Percentiles rank a stretch among this genome's conserved stretches.
phyloP scores from a whole-genome alignment of 768 basidiomycete species.

The Tylopilus vinaceipallidus region DNA sequence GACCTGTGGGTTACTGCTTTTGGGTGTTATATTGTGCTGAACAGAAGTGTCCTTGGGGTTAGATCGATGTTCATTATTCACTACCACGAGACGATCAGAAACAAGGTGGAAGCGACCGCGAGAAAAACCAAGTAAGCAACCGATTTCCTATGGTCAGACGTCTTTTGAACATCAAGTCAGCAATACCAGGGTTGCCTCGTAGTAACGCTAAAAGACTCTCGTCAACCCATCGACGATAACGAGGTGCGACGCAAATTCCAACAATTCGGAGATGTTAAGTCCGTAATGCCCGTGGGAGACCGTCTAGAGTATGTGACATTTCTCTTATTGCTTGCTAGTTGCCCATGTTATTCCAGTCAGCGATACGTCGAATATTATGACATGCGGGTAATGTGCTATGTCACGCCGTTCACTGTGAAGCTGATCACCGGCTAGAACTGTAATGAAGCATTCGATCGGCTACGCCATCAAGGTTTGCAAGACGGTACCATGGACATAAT shows the following conservation, averaged over 20 bases:
- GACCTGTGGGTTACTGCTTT: conserved; percentile 65
- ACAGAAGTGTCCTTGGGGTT: conserved; percentile 9
- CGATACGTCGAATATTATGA: conserved; percentile 95
- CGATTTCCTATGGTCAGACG: background rate
- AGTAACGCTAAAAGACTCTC: conserved; percentile 71
- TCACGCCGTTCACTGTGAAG: background rate
- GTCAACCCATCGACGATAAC: conserved; percentile 74
- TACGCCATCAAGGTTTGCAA: conserved; percentile 75
- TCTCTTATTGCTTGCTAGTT: background rate
- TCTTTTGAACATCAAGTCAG: conserved; percentile 32
- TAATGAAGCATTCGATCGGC: conserved; percentile 73
- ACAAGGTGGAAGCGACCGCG: conserved; percentile 52
- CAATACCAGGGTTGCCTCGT: conserved; percentile 83
- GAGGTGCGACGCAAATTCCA: conserved; percentile 86
- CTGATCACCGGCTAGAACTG: conserved; percentile 51
- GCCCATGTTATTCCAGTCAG: conserved; percentile 50
- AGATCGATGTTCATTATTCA: conserved; percentile 99
- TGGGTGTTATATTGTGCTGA: background rate
- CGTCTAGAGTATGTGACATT: conserved; percentile 51
- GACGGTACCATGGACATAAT: conserved; percentile 89
- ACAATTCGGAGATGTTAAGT: conserved; percentile 88
- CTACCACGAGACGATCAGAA: conserved; percentile 85
- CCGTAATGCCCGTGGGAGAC: conserved; percentile 62
- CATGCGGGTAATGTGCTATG: conserved; percentile 55
- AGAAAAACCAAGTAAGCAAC: conserved; percentile 76